Conservation (phyloP, 2,329 filamentous ascomycete species). For the Cyclaneusma minus region DNA sequence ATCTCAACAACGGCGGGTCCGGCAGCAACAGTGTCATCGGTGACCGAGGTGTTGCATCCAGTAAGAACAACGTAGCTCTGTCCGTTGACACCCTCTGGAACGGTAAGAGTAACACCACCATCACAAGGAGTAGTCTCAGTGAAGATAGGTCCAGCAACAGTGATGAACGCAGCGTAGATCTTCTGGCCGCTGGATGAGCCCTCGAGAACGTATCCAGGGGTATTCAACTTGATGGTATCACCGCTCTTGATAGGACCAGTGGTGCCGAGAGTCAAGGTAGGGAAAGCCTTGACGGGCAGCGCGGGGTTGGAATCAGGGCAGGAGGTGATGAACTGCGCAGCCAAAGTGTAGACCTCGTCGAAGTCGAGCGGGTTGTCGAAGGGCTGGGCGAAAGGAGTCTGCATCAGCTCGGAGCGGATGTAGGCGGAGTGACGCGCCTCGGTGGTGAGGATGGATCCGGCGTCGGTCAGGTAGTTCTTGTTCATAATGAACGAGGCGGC, state of each 20-base stretch:
- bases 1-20: conserved; percentile 19
- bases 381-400: conserved; percentile 38
- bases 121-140: conserved; percentile 12
- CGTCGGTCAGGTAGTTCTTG: conserved; percentile 41
- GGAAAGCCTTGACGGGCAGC: conserved; percentile 46
- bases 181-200: conserved; percentile 9
- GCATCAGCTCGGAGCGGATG: conserved; percentile 31
- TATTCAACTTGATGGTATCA: conserved; percentile 13
- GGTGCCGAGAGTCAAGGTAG: conserved; percentile 23
- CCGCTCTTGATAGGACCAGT: conserved; percentile 8
- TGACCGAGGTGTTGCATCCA: conserved; percentile 18
- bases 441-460: conserved; percentile 46
- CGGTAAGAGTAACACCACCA: conserved; percentile 13
- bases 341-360: conserved; percentile 48
- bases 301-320: conserved; percentile 36
- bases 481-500: conserved; percentile 41
- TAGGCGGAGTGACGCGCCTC: conserved; percentile 50
- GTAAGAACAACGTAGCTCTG: conserved; percentile 24
- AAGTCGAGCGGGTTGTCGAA: conserved; percentile 43
- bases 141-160: conserved; percentile 22
- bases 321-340: conserved; percentile 40
- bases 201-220: conserved; percentile 11
- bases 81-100: conserved; percentile 21
- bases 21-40: conserved; percentile 21
- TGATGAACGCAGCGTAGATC: conserved; percentile 23